These are phyloP conservation scores for Diaporthe sp. DNA, from an alignment of 2,329 filamentous ascomycete species.

Conservation along the genomic window DNA sequence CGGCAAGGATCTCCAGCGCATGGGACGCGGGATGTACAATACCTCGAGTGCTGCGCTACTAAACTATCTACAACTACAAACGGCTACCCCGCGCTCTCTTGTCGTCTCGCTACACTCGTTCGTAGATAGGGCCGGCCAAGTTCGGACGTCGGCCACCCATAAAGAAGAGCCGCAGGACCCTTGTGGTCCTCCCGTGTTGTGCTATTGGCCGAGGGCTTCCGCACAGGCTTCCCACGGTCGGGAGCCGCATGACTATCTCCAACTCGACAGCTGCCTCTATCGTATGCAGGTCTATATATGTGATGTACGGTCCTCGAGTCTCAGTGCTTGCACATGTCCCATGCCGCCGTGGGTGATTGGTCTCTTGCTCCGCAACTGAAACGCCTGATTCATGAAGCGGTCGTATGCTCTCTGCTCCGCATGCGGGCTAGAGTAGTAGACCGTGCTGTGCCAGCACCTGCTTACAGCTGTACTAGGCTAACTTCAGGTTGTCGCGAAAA, in stretches of 20 bases:
- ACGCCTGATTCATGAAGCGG: neutral
- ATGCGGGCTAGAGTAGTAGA: neutral
- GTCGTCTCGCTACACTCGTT: neutral
- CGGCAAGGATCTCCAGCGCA: neutral
- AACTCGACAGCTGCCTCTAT: neutral
- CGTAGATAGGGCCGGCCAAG: neutral
- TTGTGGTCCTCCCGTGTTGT: conserved; percentile 36
- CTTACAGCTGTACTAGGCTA: neutral
- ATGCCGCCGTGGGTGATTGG: neutral
- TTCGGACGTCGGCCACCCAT: neutral
- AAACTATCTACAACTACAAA: neutral
- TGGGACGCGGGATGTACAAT: too few species aligned
- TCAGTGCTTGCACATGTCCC: neutral
- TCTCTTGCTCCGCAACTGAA: neutral
- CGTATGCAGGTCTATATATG: neutral
- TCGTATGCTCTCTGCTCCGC: neutral
- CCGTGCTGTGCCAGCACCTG: neutral
- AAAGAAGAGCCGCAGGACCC: conserved; percentile 27
- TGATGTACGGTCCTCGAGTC: neutral
- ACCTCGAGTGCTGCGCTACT: neutral
- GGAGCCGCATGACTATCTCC: neutral
- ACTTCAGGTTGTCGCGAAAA: neutral
- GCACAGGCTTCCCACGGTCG: neutral
- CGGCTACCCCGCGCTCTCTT: neutral
- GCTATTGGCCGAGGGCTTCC: conserved; percentile 29